phyloP scores from a whole-genome alignment of 2,329 filamentous ascomycete species.

The Orbilia oligospora region DNA sequence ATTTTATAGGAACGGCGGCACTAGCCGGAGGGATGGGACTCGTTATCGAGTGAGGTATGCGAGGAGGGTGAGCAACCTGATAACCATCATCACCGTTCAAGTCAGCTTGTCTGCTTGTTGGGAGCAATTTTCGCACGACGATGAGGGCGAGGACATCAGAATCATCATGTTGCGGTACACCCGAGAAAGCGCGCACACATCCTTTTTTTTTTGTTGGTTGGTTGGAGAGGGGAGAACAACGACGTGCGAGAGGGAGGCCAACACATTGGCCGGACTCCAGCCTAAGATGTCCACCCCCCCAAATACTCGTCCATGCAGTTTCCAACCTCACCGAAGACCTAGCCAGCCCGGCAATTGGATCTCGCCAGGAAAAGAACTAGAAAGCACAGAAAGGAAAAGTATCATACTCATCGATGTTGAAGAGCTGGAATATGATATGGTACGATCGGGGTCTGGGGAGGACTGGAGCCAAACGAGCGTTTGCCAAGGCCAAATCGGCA shows the following conservation, averaged over 20 bases:
- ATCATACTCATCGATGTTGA: constrained; percentile 61
- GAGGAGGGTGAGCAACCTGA: constrained; percentile 60
- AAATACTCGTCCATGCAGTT: not conserved
- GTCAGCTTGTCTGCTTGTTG: constrained; percentile 57
- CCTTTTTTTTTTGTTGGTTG: constrained; percentile 4
- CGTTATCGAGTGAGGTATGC: constrained; percentile 58
- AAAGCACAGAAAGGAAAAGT: constrained; percentile 18
- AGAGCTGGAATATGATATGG: constrained; percentile 56
- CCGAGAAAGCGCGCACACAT: constrained; percentile 7
- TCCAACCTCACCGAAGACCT: constrained; percentile 17
- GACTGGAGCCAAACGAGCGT: constrained; percentile 41
- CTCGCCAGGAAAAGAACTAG: constrained; percentile 18
- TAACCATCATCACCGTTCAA: constrained; percentile 58
- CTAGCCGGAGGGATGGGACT: constrained; percentile 51
- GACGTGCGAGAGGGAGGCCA: constrained; percentile 19
- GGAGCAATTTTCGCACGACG: constrained; percentile 56
- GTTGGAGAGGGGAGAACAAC: constrained; percentile 17
- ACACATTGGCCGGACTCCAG: constrained; percentile 22
- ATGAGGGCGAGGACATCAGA: constrained; percentile 50
- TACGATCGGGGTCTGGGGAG: constrained; percentile 47
- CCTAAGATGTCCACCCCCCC: constrained; percentile 2
- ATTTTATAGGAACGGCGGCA: constrained; percentile 58
- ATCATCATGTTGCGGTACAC: constrained; percentile 37
- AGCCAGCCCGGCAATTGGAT: constrained; percentile 44
- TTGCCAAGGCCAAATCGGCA: constrained; percentile 59